phyloP scores from a whole-genome alignment of 495 filamentous ascomycete species.

The Margaritispora aquatica region DNA sequence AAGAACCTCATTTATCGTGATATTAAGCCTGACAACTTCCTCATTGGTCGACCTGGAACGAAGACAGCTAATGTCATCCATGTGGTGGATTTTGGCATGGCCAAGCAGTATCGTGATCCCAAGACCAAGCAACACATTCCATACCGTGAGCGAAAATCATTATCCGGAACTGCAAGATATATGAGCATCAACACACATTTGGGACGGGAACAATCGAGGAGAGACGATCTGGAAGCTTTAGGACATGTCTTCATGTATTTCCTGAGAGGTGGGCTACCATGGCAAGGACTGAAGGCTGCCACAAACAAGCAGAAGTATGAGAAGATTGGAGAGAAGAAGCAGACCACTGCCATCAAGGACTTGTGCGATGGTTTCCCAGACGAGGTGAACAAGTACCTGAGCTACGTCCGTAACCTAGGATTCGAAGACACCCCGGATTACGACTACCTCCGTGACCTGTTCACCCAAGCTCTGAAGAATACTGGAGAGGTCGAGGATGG shows the following conservation, averaged over 20 bases:
- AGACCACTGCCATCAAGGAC: slow-evolving; percentile 94
- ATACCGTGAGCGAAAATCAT: slow-evolving; percentile 93
- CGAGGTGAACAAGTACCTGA: slow-evolving; percentile 96
- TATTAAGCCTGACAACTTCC: slow-evolving; percentile 99
- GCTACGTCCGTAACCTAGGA: slow-evolving; percentile 93
- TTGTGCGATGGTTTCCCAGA: slow-evolving; percentile 96
- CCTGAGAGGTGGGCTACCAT: slow-evolving; percentile 88
- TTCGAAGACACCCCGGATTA: slow-evolving; percentile 99
- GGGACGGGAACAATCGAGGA: slow-evolving; percentile 89
- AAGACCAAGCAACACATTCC: slow-evolving; percentile 99
- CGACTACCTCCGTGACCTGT: slow-evolving; percentile 92
- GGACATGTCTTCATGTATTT: slow-evolving; percentile 99
- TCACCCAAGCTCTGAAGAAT: slow-evolving; percentile 94
- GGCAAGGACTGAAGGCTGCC: slow-evolving; percentile 97
- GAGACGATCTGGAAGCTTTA: slow-evolving; percentile 93
- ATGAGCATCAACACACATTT: slow-evolving; percentile 99
- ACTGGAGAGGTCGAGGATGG: slow-evolving; percentile 94
- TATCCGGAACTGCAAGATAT: slow-evolving; percentile 95
- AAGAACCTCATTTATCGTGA: slow-evolving; percentile 99
- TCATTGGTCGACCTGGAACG: slow-evolving; percentile 87
- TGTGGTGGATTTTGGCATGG: slow-evolving; percentile 99
- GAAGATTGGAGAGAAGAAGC: slow-evolving; percentile 99
- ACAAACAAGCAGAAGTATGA: slow-evolving; percentile 99
- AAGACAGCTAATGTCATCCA: slow-evolving; percentile 98
- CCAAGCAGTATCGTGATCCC: slow-evolving; percentile 97